Evolutionary conservation across 768 basidiomycete genomes (phyloP), one percentile per base, ranked within the genome.

Genomic region (Hygrocybe coccinea): DNA sequence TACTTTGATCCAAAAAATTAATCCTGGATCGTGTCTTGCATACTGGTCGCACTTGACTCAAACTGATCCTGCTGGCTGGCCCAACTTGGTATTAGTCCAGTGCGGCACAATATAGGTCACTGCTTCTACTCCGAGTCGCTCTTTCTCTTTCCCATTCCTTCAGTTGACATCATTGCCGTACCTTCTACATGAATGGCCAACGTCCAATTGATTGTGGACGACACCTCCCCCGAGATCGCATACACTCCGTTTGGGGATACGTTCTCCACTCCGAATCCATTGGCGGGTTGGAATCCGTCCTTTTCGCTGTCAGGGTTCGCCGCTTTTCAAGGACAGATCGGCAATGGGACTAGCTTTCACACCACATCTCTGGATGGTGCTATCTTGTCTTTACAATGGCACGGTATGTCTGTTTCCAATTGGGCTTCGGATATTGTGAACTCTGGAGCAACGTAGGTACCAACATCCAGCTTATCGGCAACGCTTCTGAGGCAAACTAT

Each of bases 251-350:
- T 82, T 56, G 63, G 72, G 41, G 84, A 87, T 67, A 79, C 77
- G 10, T 71, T 82, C 55, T 71, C 78, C 38, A 66, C 76, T 49
- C 68, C 79, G 1, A 74, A 83, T 61, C 62, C 81, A 39, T 62
- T 67, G 17, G 75, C 73, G 24, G 87, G 87, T 64, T 91, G 89
- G 89, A 83, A 82, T 64, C 80, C 86, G 15, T 80, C 76, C 69
- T 88, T 79, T 68, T 68, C 72, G 2, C 48, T 41, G 39, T 79
- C 82, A 11, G 83, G 82, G 7, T 83, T 79, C 52, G 73, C 76
- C 0, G 54, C 59, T 33, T 56, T 68, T 11, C 64, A 43, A 21
- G 81, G 79, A 14, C 66, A 75, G 51, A 67, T 71, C 39, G 85
- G 82, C 12, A 73, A 69, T 38, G 87, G 87, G 10, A 75, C 74